phyloP scores from a whole-genome alignment of 2,329 filamentous ascomycete species.

The Cytospora piceicola region DNA sequence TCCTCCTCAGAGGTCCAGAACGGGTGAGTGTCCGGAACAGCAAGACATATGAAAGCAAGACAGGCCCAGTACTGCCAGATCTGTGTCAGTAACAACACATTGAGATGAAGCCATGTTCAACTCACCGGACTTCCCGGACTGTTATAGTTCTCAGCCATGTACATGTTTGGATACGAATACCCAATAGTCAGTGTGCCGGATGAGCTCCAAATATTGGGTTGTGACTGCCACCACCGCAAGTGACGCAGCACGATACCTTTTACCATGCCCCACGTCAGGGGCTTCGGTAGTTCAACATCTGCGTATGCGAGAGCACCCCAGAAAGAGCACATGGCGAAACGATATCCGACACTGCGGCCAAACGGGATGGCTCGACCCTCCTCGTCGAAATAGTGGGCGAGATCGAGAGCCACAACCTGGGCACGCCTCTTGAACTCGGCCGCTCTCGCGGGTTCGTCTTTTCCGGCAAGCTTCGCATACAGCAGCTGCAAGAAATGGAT shows the following conservation, averaged over 20 bases:
- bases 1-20: conserved; percentile 76
- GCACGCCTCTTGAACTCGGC: conserved; percentile 72
- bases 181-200: conserved; percentile 77
- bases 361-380: conserved; percentile 76
- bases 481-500: conserved; percentile 80
- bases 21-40: conserved; percentile 68
- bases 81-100: not conserved
- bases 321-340: conserved; percentile 85
- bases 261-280: conserved; percentile 77
- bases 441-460: conserved; percentile 67
- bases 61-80: conserved; percentile 74
- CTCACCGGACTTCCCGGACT: conserved; percentile 67
- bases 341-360: conserved; percentile 76
- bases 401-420: conserved; percentile 67
- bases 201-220: conserved; percentile 73
- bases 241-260: conserved; percentile 77
- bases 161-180: conserved; percentile 77
- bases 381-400: conserved; percentile 76
- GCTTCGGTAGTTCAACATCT: conserved; percentile 71
- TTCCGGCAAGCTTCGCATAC: conserved; percentile 72
- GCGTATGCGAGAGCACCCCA: conserved; percentile 80
- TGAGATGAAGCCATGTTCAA: not conserved
- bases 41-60: conserved; percentile 74
- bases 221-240: conserved; percentile 78
- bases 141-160: conserved; percentile 83